Evolutionary conservation across 208 protist species (phyloP), one percentile per base, ranked within the genome.

Genomic region (Acanthamoeba triangularis): DNA sequence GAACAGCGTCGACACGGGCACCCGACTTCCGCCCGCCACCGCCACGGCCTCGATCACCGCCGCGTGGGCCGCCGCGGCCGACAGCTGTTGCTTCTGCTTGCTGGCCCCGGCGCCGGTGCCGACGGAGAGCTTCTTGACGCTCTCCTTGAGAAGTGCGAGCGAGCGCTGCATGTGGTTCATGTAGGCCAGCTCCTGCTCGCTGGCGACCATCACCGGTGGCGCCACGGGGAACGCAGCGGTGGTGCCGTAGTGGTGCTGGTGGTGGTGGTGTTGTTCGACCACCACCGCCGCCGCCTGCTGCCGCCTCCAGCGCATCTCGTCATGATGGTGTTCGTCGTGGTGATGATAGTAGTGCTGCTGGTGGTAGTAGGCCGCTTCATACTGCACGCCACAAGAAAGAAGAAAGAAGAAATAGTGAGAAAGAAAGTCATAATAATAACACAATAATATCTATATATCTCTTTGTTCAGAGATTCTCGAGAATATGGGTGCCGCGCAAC

Each of bases 1-100:
- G 80, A 88, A 88, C 20, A 88, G 80, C 20, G 76, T 18, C 11
- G 80, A 0, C 80, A 88, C 80, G 49, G 80, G 80, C 25, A 88
- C 44, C 74, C 23, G 41, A 54, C 16, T 41, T 84, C 74, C 44
- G 49, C 49, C 33, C 18, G 72, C 35, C 65, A 14, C 37, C 23
- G 80, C 49, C 80, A 56, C 25, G 49, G 80, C 80, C 35, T 88
- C 80, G 49, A 88, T n/a, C 13, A 88, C 44, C 44, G 33, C 20
- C 18, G 72, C 72, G 33, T 80, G 72, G 16, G 72, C 49, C 80
- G 28, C 52, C 20, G 41, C 33, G 74, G 33, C 35, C 37, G 74
- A 20, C 37, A 44, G 74, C 6, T 41, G 49, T 7, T 35, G 30
- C 20, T 65, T 10, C 49, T 63, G 30, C 14, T 28, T 61, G 44